Conservation (phyloP, 306 rosid genomes). For the Sicyos edulis region DNA sequence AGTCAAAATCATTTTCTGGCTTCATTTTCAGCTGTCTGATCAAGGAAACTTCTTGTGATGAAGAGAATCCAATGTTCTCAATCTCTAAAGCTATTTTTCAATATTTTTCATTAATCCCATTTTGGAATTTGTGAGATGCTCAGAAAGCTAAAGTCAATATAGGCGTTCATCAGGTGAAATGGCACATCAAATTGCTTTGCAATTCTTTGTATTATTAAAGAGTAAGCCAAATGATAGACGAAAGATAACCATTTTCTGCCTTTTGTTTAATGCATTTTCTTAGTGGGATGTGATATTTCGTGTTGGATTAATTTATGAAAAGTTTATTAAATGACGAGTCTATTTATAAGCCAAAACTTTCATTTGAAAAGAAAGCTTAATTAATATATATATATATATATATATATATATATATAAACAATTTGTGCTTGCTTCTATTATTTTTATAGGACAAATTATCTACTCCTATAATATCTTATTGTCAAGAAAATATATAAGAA, state of each 20-base stretch:
- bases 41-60: constrained; percentile 4
- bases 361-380: not conserved
- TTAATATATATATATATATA: no score
- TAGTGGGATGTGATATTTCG: constrained; percentile 8
- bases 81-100: not conserved
- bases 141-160: not conserved
- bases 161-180: constrained; percentile 17
- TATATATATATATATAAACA: no score
- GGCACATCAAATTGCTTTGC: constrained; percentile 15
- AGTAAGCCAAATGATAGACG: not conserved
- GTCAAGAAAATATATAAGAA: no score
- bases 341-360: not conserved
- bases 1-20: not conserved
- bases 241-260: not conserved
- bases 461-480: no score
- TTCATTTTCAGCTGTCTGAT: constrained; percentile 11
- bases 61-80: constrained; percentile 2
- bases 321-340: not conserved
- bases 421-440: no score
- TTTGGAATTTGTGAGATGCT: not conserved
- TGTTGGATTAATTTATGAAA: constrained; percentile 4
- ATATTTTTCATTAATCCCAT: not conserved
- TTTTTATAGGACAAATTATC: no score
- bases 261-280: constrained; percentile 12
- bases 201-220: not conserved